Percentiles rank a stretch among this genome's conserved stretches.
Conservation (phyloP, 1,284 basidiomycete species). For the Cerrena zonata region DNA sequence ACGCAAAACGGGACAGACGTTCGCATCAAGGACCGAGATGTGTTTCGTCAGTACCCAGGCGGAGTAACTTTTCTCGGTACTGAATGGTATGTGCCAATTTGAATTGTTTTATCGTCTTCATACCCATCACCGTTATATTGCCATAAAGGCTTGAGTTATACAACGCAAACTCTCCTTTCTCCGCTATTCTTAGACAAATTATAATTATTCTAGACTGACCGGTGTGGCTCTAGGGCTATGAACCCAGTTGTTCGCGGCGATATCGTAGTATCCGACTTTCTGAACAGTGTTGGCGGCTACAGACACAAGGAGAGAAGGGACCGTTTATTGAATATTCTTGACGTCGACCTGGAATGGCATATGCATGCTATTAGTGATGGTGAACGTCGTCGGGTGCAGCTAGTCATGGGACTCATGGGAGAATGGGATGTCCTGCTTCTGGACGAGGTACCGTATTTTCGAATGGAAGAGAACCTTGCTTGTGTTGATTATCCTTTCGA, state of each 20-base stretch:
- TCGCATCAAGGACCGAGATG: slow-evolving; percentile 74
- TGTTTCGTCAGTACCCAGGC: slow-evolving; percentile 69
- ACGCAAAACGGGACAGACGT: slow-evolving; percentile 55
- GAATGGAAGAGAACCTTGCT: too few relatives aligned
- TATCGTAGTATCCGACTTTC: slow-evolving; percentile 82
- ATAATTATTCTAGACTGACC: too few relatives aligned
- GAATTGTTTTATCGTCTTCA: slow-evolving; percentile 1
- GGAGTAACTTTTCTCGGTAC: slow-evolving; percentile 90
- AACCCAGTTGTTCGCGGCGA: slow-evolving; percentile 94
- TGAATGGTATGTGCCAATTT: slow-evolving; percentile 67
- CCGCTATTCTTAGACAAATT: too few relatives aligned
- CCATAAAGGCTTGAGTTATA: too few relatives aligned
- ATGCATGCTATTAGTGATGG: slow-evolving; percentile 95
- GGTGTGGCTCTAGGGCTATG: slow-evolving; percentile 74
- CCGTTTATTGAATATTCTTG: slow-evolving; percentile 81
- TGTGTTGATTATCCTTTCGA: background rate
- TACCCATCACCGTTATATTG: background rate
- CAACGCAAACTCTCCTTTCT: too few relatives aligned
- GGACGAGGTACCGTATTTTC: slow-evolving; percentile 67
- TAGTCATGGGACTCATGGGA: slow-evolving; percentile 94
- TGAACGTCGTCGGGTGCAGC: slow-evolving; percentile 88
- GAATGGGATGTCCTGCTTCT: slow-evolving; percentile 91
- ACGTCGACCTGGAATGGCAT: slow-evolving; percentile 90
- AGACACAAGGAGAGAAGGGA: slow-evolving; percentile 87
- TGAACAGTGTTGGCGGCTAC: slow-evolving; percentile 94